phyloP scores from a whole-genome alignment of 202 grass and related monocot species.

The Zizania palustris region DNA sequence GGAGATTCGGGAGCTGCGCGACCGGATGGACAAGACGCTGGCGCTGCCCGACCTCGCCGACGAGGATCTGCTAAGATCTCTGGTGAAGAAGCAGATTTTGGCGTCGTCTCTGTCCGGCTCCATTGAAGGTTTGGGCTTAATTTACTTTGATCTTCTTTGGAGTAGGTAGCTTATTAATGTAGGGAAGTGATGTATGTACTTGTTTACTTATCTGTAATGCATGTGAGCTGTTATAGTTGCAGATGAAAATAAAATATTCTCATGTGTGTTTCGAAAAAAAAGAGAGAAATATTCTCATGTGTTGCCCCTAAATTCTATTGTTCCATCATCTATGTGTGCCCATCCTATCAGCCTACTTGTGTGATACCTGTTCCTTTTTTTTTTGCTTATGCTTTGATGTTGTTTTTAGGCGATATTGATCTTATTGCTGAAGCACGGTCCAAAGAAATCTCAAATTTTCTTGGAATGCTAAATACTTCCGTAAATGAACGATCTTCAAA shows the following conservation, averaged over 20 bases:
- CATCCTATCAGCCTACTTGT: slow-evolving; percentile 6
- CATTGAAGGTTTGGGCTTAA: slow-evolving; percentile 57
- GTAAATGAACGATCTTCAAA: slow-evolving; percentile 41
- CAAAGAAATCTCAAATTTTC: slow-evolving; percentile 75
- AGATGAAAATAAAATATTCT: slow-evolving; percentile 8
- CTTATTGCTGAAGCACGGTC: slow-evolving; percentile 58
- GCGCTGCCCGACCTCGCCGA: slow-evolving; percentile 64
- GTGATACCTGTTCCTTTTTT: slow-evolving; percentile 24
- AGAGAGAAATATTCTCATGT: slow-evolving; percentile 1
- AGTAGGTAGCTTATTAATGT: slow-evolving; percentile 13
- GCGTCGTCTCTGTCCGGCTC: slow-evolving; percentile 47
- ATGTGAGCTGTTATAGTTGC: not conserved
- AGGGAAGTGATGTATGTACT: not conserved
- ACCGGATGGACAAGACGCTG: slow-evolving; percentile 73
- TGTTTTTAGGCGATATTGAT: slow-evolving; percentile 62
- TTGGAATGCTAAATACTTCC: slow-evolving; percentile 91
- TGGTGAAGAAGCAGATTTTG: slow-evolving; percentile 72
- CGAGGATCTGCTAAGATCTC: slow-evolving; percentile 53
- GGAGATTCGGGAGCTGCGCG: slow-evolving; percentile 61
- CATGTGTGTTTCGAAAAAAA: not conserved
- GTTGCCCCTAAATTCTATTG: not conserved
- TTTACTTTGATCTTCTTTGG: slow-evolving; percentile 18
- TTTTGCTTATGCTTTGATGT: slow-evolving; percentile 10
- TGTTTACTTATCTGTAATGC: not conserved
- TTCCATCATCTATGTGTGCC: not conserved